Base-by-base conservation (phyloP, 2,329 filamentous ascomycete species). In the Incumbomyces delicatus region DNA sequence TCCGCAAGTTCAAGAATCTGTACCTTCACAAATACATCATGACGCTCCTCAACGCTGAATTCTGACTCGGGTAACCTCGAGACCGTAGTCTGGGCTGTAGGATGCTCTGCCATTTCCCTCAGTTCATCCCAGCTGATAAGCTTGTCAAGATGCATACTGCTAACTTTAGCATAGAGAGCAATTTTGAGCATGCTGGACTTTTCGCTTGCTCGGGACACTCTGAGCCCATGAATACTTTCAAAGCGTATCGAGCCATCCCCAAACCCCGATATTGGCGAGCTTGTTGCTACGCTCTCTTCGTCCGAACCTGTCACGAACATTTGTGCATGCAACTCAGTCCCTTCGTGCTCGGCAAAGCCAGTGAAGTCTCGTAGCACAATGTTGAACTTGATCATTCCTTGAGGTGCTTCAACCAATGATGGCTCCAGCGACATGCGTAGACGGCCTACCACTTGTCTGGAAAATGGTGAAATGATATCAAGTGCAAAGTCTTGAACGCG, bases 101-200 rank as follows among this genome's bases (percentile, higher is more conserved):
- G 68, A 17, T 67, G 66, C 40, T 74, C 72, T 2, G 74, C 73
- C 18, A 76, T 73, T 64, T 98, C 90, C 49, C 90, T 81, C 82
- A 98, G 95, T 59, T 96, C 92, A 62, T 98, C 92, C 92, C 92
- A 98, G 67, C 92, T 98, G 11, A 95, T 77, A 42, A 98, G 75
- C 69, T 95, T 96, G 65, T 98, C 92, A 17, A 98, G 76, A 66
- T 98, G 92, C 82, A 95, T 95, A 0, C 82, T 72, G 1, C 87
- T 92, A 31, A 95, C 87, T 60, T 84, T 84, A 14, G 92, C 89
- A 62, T 95, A 96, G 50, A 98, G 85, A 41, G 88, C 87, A 7
- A 95, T 85, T 46, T 92, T 80, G 45, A 98, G 67, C 18, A 80
- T 83, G 1, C 87, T 81, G 39, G 83, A 82, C 17, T 77, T 78